A percentile compares a stretch with the other conserved stretches of the same genome.
Conservation (phyloP, 179 eudicot genomes). For the Beta lomatogona region DNA sequence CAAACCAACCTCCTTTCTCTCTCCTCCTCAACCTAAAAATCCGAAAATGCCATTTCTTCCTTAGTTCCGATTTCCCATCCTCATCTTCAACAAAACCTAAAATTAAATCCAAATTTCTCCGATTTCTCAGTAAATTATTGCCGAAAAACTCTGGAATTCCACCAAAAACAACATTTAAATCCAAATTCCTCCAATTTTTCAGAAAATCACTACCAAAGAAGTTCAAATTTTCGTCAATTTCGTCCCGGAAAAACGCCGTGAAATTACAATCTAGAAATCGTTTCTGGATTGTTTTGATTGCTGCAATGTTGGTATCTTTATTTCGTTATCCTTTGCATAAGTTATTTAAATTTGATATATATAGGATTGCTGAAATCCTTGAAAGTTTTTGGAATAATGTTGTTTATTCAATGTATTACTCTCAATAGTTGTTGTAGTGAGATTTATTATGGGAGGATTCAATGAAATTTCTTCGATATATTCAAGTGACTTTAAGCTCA, state of each 20-base stretch:
- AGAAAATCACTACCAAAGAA: background rate
- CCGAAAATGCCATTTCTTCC: background rate
- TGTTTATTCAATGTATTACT: background rate
- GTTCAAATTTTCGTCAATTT: background rate
- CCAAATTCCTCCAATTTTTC: background rate
- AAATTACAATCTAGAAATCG: background rate
- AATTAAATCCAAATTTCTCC: background rate
- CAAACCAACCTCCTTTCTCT: background rate
- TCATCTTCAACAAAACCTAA: background rate
- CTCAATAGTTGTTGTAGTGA: background rate
- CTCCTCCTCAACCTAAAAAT: background rate
- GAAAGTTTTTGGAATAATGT: background rate
- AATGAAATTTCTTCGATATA: background rate
- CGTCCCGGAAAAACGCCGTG: background rate
- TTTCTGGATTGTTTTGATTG: background rate
- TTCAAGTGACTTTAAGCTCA: background rate
- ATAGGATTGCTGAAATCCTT: background rate
- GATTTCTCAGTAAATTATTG: background rate
- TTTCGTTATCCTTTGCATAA: constrained; percentile 1
- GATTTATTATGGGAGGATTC: background rate
- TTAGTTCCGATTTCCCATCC: background rate
- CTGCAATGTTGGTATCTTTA: constrained; percentile 11
- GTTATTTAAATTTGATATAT: background rate
- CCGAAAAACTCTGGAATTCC: background rate
- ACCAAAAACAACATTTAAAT: background rate